These are phyloP conservation scores for Dactylis glomerata DNA, from an alignment of 176 grass and related monocot species.

Conservation along the genomic window DNA sequence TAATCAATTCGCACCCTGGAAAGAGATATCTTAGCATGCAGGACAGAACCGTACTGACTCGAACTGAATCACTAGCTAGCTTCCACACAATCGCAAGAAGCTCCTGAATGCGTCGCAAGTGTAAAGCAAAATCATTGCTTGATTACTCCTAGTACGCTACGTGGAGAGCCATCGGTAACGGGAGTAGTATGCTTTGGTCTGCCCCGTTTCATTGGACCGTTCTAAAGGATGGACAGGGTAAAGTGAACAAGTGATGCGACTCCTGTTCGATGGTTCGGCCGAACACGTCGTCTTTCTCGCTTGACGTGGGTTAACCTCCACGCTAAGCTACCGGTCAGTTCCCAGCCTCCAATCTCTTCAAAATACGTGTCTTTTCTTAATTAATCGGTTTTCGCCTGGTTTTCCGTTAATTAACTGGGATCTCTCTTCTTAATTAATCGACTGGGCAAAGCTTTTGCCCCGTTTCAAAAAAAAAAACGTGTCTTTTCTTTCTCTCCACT, in stretches of 20 bases:
- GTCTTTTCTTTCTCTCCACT: too few relatives aligned
- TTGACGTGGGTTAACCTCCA: conserved; percentile 29
- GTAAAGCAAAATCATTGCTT: background rate
- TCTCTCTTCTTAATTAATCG: too few relatives aligned
- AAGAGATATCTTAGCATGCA: background rate
- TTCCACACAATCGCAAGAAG: background rate
- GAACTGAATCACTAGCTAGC: background rate
- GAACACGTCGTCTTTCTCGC: background rate
- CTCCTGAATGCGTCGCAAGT: background rate
- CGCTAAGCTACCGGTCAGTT: conserved; percentile 8
- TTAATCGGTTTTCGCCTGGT: too few relatives aligned
- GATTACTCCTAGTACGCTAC: background rate
- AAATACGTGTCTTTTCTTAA: too few relatives aligned
- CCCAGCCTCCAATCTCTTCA: background rate
- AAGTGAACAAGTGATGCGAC: conserved; percentile 32
- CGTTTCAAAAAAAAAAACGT: too few relatives aligned
- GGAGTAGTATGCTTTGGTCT: background rate
- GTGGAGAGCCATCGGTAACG: background rate
- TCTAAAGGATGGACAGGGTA: background rate
- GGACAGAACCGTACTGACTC: conserved; percentile 10
- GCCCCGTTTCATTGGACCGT: background rate
- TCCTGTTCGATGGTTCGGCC: conserved; percentile 10
- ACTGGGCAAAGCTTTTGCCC: too few relatives aligned
- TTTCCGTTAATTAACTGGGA: too few relatives aligned
- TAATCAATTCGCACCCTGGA: background rate